Base-by-base conservation (phyloP, 1,284 basidiomycete genomes). In the Stygiomarasmius scandens region DNA sequence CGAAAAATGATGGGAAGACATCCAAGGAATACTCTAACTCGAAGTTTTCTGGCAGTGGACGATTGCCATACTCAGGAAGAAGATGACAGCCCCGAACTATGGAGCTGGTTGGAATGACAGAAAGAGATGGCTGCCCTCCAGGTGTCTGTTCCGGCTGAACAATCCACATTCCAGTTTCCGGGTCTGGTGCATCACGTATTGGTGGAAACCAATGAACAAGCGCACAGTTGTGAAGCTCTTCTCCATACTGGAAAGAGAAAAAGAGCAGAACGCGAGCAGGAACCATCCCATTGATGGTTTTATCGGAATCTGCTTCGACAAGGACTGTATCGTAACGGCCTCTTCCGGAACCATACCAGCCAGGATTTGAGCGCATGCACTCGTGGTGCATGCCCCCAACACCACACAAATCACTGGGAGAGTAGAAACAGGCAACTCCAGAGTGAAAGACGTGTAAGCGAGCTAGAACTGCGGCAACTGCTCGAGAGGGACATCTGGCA, bases 151-250 rank as follows among this genome's bases (percentile, higher is more conserved):
- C 69, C 3, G 63, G 67, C 49, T 66, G 43, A 2, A 73, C 70
- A n/a, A 64, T 56, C 72, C 72, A 74, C 66, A 73, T 67, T 0
- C 72, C 73, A 1, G 67, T 73, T 1, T 60, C 61, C 4, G 34
- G 43, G 47, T 68, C 66, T 6, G 66, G 67, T 2, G 23, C 25
- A 24, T 64, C 57, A 2, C 59, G 61, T 14, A 63, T 32, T 4
- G 38, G 52, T 2, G 56, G 20, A 48, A 68, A 73, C 69, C 71
- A 71, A 6, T 67, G 24, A 0, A 71, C 63, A 0, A 73, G 55
- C 5, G 66, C 69, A 52, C 70, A 71, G 1, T 63, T 60, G 48
- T 67, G 69, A 10, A n/a, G 36, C 4, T 22, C n/a, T 34, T 51
- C 24, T 53, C 58, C 2, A 49, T 23, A 49, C 55, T n/a, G 47